Conservation (phyloP, 306 rosid species). For the Cucumis sativus region DNA sequence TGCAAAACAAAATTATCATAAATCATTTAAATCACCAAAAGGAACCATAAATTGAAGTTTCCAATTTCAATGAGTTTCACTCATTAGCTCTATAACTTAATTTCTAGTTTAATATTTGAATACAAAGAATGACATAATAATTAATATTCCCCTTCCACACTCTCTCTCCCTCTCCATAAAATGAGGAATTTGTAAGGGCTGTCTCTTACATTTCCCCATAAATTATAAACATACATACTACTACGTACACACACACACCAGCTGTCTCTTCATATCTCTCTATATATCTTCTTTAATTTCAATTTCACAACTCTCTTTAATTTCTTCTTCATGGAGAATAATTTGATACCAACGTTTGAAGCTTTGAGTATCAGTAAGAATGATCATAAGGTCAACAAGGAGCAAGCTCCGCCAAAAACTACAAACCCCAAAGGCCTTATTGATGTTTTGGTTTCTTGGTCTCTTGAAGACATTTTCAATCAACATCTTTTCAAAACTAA, state of each 20-base stretch:
- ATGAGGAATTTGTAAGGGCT: not conserved
- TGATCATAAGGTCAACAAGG: not conserved
- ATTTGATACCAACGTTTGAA: not conserved
- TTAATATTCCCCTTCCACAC: no score
- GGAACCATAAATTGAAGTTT: no score
- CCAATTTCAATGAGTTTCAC: no score
- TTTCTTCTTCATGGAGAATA: not conserved
- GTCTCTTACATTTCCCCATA: not conserved
- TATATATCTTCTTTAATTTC: not conserved
- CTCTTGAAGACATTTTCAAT: slow-evolving; percentile 37
- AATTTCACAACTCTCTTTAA: not conserved
- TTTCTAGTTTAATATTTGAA: no score
- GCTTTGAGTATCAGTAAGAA: not conserved
- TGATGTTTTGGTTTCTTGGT: slow-evolving; percentile 41
- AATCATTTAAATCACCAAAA: no score
- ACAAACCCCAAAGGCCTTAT: slow-evolving; percentile 1
- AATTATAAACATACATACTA: not conserved
- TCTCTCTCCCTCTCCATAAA: no score
- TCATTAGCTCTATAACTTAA: no score
- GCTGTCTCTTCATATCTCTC: not conserved
- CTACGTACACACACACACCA: no score
- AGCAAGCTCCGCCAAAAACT: not conserved
- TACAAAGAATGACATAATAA: no score
- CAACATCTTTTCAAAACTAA: slow-evolving; percentile 22
- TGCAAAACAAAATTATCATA: no score